A percentile compares a stretch with the other conserved stretches of the same genome.
Evolutionary conservation across 495 filamentous ascomycete genomes (phyloP).

Genomic region (Penicillium maclennaniae): DNA sequence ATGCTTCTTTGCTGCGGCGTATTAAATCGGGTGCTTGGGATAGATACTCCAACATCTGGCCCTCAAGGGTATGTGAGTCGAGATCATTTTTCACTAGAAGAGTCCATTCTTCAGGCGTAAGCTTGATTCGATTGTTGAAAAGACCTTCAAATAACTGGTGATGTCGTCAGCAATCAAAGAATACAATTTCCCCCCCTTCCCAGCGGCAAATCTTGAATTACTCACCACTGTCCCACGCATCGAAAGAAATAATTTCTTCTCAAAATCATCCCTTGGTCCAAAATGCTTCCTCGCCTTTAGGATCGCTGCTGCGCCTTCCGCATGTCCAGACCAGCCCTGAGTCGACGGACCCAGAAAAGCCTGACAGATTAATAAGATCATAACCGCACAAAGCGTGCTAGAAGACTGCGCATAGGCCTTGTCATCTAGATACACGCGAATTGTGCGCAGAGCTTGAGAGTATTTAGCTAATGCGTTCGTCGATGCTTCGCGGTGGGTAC

Average conservation of each 20-base stretch:
- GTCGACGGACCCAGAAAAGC: constrained; percentile 19
- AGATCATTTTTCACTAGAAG: constrained; percentile 29
- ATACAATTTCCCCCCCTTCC: too few relatives aligned
- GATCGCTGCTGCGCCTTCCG: constrained; percentile 38
- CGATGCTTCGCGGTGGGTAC: constrained; percentile 10
- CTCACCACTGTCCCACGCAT: constrained; percentile 40
- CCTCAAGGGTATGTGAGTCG: constrained; percentile 24
- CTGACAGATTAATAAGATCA: constrained; percentile 40
- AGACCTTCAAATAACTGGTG: constrained; percentile 40
- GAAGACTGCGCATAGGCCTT: constrained; percentile 30
- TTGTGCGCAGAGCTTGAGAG: constrained; percentile 29
- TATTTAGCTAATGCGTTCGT: constrained; percentile 33
- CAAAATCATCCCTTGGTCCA: constrained; percentile 35
- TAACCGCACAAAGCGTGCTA: constrained; percentile 44
- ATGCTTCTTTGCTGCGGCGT: constrained; percentile 15
- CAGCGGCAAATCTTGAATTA: neutral
- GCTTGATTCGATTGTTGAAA: constrained; percentile 34
- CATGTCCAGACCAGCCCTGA: constrained; percentile 30
- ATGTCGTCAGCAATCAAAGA: too few relatives aligned
- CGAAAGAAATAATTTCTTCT: constrained; percentile 33
- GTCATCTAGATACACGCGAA: constrained; percentile 38
- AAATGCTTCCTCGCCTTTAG: constrained; percentile 34
- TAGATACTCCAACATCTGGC: constrained; percentile 28
- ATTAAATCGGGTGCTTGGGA: constrained; percentile 28
- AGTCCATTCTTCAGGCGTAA: constrained; percentile 35